Evolutionary conservation across 2,329 filamentous ascomycete species (phyloP).

Genomic region (Colletotrichum cereale): DNA sequence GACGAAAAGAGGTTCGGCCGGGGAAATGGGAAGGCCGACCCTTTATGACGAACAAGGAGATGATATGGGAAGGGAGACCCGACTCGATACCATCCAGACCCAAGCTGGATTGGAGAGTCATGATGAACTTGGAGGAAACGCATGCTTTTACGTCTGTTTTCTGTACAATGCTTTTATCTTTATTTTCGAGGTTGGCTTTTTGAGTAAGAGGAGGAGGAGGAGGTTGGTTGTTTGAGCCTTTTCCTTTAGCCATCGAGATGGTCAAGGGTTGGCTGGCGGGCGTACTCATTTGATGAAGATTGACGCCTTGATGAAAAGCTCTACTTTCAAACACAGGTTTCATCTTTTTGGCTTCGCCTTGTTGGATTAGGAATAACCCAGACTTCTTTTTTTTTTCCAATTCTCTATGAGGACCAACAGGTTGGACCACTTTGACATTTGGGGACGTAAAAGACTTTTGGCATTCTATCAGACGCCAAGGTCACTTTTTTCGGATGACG

Average conservation of each 20-base stretch:
- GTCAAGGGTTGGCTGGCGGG: constrained; percentile 7
- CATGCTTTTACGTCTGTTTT: constrained; percentile 21
- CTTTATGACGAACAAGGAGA: constrained; percentile 33
- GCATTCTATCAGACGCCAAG: background rate
- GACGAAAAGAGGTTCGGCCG: constrained; percentile 33
- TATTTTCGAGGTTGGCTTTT: constrained; percentile 7
- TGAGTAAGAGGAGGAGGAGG: background rate
- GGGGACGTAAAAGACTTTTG: constrained; percentile 2
- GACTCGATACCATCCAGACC: constrained; percentile 32
- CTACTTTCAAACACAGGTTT: constrained; percentile 15
- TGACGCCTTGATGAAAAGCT: constrained; percentile 29
- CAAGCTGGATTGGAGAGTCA: constrained; percentile 30
- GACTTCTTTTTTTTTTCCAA: constrained; percentile 24
- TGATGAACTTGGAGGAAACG: constrained; percentile 14
- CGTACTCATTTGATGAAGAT: constrained; percentile 19
- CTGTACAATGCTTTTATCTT: constrained; percentile 30
- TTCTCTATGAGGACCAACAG: constrained; percentile 3
- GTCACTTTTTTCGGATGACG: background rate
- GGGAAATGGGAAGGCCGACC: constrained; percentile 31
- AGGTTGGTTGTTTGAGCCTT: background rate
- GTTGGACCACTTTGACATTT: constrained; percentile 12
- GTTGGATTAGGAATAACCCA: constrained; percentile 33
- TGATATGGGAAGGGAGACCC: constrained; percentile 23
- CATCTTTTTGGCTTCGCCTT: constrained; percentile 18
- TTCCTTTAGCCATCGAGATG: background rate